Evolutionary conservation across 2,329 filamentous ascomycete species (phyloP).

Genomic region (Apiospora phragmitis): DNA sequence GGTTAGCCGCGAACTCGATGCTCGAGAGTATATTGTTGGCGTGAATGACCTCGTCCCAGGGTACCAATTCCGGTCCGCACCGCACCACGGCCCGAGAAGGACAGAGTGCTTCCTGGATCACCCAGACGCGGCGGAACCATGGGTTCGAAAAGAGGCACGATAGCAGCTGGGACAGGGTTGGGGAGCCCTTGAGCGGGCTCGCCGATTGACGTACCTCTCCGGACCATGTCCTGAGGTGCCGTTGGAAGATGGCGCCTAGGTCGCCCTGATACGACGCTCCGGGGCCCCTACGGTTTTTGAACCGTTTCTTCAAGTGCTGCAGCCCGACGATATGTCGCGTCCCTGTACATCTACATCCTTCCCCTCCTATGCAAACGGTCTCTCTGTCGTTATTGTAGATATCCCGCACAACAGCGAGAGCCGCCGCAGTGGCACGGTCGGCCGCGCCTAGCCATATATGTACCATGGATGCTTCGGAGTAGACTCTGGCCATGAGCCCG

Average conservation of each 20-base stretch:
- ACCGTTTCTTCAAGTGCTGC: neutral
- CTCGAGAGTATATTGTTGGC: neutral
- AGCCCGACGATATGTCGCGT: neutral
- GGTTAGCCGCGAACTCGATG: neutral
- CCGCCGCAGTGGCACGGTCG: neutral
- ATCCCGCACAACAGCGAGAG: neutral
- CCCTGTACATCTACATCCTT: neutral
- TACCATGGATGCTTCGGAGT: neutral
- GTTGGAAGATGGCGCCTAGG: neutral
- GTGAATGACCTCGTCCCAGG: slow-evolving; percentile 1
- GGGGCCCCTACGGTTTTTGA: neutral
- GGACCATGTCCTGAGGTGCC: neutral
- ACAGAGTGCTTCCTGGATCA: neutral
- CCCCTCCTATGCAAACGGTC: neutral
- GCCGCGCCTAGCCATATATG: slow-evolving; percentile 2
- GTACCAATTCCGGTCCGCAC: neutral
- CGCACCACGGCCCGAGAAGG: neutral
- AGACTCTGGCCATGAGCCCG: neutral
- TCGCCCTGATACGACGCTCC: neutral
- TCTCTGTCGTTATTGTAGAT: slow-evolving; percentile 1
- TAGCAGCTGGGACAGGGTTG: neutral
- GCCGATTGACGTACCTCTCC: neutral
- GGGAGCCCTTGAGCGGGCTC: neutral
- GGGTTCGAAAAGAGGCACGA: slow-evolving; percentile 4
- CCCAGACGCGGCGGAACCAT: slow-evolving; percentile 7